Evolutionary conservation across 2,329 filamentous ascomycete species (phyloP).

Genomic region (Diaporthe citriasiana): DNA sequence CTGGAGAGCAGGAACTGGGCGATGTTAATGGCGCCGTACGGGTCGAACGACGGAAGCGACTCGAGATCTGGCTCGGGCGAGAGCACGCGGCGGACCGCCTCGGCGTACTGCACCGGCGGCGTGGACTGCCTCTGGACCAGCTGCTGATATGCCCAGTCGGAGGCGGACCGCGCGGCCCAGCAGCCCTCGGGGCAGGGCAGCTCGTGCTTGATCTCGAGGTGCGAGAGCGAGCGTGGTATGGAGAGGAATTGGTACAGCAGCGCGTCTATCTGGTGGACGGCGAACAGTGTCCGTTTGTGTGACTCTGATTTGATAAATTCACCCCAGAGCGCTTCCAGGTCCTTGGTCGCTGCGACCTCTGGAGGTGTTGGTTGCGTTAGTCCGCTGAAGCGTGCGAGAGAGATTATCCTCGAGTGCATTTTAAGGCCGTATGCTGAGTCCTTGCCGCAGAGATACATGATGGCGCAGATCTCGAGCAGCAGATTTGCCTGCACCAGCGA

Average conservation of each 20-base stretch:
- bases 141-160: conserved; percentile 53
- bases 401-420: conserved; percentile 57
- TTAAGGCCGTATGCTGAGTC: conserved; percentile 53
- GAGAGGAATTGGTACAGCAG: conserved; percentile 60
- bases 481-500: conserved; percentile 55
- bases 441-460: conserved; percentile 57
- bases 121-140: conserved; percentile 45
- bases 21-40: conserved; percentile 58
- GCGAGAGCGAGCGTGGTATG: conserved; percentile 53
- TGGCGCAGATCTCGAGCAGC: conserved; percentile 57
- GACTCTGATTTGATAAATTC: conserved; percentile 55
- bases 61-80: conserved; percentile 49
- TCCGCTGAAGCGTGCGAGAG: conserved; percentile 52
- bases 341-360: conserved; percentile 46
- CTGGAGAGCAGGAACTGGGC: conserved; percentile 58
- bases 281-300: conserved; percentile 58
- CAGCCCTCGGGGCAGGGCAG: conserved; percentile 55
- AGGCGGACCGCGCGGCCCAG: conserved; percentile 55
- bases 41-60: conserved; percentile 53
- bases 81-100: conserved; percentile 55
- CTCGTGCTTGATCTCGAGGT: conserved; percentile 60
- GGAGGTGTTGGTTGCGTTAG: conserved; percentile 52
- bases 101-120: conserved; percentile 50
- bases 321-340: conserved; percentile 57
- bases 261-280: conserved; percentile 59